These are phyloP conservation scores for Debaryomyces maramus DNA, from an alignment of 805 yeast genomes.

Conservation along the genomic window DNA sequence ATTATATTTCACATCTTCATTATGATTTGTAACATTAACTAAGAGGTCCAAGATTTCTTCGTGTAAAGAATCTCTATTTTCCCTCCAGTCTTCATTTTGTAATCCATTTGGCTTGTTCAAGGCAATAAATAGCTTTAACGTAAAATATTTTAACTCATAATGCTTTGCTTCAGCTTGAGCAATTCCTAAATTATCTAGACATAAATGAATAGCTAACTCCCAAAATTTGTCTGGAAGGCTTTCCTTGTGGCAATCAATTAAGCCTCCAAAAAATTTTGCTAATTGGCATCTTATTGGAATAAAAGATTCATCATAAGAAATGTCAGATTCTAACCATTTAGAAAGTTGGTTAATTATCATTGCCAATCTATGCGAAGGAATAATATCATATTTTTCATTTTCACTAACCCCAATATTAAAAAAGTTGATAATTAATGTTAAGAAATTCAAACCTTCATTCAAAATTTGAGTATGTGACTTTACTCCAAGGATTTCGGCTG, in stretches of 20 bases:
- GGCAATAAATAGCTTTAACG: conserved; percentile 44
- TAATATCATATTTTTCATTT: conserved; percentile 34
- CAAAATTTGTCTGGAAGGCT: conserved; percentile 31
- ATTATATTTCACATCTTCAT: conserved; percentile 26
- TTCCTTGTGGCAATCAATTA: conserved; percentile 15
- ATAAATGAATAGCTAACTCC: conserved; percentile 36
- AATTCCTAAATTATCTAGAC: conserved; percentile 47
- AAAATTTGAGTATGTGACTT: conserved; percentile 41
- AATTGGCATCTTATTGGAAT: conserved; percentile 50
- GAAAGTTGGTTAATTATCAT: conserved; percentile 57
- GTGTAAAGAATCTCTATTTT: conserved; percentile 32
- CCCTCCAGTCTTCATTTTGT: conserved; percentile 29
- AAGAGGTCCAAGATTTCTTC: conserved; percentile 48
- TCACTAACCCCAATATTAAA: conserved; percentile 29
- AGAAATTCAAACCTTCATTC: conserved; percentile 42
- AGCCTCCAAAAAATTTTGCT: conserved; percentile 42
- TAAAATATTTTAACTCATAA: conserved; percentile 45
- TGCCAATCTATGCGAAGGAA: conserved; percentile 63
- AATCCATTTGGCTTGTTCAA: conserved; percentile 19
- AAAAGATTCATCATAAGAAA: conserved; percentile 59
- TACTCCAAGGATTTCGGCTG: conserved; percentile 64
- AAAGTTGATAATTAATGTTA: conserved; percentile 50
- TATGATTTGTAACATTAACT: conserved; percentile 22
- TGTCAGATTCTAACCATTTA: conserved; percentile 62
- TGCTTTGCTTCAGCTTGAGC: conserved; percentile 37